Evolutionary conservation across 2,329 filamentous ascomycete species (phyloP).

Genomic region (Pseudogymnoascus sp.): DNA sequence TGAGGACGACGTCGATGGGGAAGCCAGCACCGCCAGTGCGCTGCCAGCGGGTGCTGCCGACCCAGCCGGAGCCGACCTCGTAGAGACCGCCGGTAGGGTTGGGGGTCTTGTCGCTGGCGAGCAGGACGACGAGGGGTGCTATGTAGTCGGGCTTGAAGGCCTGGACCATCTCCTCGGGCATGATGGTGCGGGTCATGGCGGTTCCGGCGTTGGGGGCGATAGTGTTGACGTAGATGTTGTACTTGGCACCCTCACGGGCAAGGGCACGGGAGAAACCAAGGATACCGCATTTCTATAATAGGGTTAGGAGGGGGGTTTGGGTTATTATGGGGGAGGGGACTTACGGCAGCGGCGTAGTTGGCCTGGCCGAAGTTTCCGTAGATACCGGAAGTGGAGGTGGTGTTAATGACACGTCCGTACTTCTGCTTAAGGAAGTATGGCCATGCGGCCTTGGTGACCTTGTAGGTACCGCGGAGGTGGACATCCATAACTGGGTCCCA

Average conservation of each 20-base stretch:
- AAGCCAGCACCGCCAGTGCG: slow-evolving; percentile 82
- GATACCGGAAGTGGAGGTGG: slow-evolving; percentile 91
- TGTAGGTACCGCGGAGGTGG: slow-evolving; percentile 90
- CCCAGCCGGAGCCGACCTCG: slow-evolving; percentile 93
- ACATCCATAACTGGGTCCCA: slow-evolving; percentile 92
- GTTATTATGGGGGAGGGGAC: slow-evolving; percentile 27
- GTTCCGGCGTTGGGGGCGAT: slow-evolving; percentile 97
- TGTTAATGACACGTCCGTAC: slow-evolving; percentile 95
- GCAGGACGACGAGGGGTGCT: slow-evolving; percentile 80
- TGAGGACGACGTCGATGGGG: slow-evolving; percentile 74
- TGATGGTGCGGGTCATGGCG: slow-evolving; percentile 83
- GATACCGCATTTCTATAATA: slow-evolving; percentile 72
- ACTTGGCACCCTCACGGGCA: slow-evolving; percentile 86
- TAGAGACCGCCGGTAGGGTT: slow-evolving; percentile 81
- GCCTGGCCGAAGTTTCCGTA: slow-evolving; percentile 99
- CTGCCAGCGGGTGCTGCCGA: slow-evolving; percentile 89
- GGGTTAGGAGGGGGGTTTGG: slow-evolving; percentile 17
- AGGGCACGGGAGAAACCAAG: slow-evolving; percentile 91
- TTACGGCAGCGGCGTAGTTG: slow-evolving; percentile 85
- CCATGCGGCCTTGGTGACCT: slow-evolving; percentile 95
- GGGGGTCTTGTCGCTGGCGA: slow-evolving; percentile 78
- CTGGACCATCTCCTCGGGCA: slow-evolving; percentile 96
- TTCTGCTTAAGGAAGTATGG: slow-evolving; percentile 97
- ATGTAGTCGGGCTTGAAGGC: slow-evolving; percentile 99
- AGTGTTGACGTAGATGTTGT: slow-evolving; percentile 97